Base-by-base conservation (phyloP, 164 flowering plant genomes). In the Liriodendron chinense region DNA sequence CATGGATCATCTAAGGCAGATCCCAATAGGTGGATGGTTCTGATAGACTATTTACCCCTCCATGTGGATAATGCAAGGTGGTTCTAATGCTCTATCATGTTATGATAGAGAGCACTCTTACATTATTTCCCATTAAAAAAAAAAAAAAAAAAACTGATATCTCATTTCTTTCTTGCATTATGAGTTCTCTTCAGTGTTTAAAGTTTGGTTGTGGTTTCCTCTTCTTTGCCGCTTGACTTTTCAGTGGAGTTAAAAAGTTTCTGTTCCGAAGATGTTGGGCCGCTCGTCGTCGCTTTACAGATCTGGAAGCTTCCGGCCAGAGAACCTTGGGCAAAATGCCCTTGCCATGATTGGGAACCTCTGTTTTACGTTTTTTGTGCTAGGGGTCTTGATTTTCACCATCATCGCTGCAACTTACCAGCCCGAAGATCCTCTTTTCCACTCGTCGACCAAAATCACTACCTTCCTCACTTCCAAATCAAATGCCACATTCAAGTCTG, bases 361-460 rank as follows among this genome's bases (percentile, higher is more conserved):
- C 28, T 89, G 93, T 78, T 93, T 93, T 83, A 81, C 88, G 0
- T 0, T 89, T 1, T 93, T 93, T 78, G 98, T 92, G 2, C 20
- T 88, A 34, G 94, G 92, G 9, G 95, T 93, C 22, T 73, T 94
- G 76, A 83, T 94, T 74, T 93, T 94, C 80, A 94, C 98, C 56
- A 85, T 94, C 70, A 90, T 93, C 7, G 95, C 95, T 34, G 97
- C 95, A 10, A 94, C 94, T 0, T 92, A 93, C 78, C 82, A 94
- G 70, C 98, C 97, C 3, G 97, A 93, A 72, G 97, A 91, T 72
- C 98, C 96, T 20, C 85, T 94, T 21, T 90, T 93, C 76, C 93
- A 87, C 80, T 94, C 98, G 24, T 87, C 93, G 1, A 82, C 89
- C 49, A 86, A 90, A 74, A 88, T 92, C 74, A 88, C 92, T 47